Conservation (phyloP, 306 rosid species). For the Castanospermum australe region DNA sequence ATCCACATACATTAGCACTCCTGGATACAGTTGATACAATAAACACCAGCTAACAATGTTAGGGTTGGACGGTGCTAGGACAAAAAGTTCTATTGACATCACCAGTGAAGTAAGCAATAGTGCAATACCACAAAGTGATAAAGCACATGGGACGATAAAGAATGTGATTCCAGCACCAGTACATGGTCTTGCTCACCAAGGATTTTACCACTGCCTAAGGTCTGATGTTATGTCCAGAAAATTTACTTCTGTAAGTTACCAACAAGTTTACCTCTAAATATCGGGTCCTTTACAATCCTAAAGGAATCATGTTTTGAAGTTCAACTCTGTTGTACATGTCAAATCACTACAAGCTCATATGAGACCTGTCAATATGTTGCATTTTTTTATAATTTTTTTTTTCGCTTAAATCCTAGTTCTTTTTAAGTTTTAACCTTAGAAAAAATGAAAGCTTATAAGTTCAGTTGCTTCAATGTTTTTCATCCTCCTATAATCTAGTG, state of each 20-base stretch:
- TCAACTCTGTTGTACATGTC: background rate
- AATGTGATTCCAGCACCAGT: background rate
- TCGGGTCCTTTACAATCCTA: conserved; percentile 11
- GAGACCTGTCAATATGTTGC: background rate
- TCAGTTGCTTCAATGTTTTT: background rate
- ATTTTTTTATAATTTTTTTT: background rate
- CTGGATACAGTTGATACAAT: background rate
- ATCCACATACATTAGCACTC: conserved; percentile 12
- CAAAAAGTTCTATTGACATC: background rate
- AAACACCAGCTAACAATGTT: background rate
- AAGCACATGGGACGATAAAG: background rate
- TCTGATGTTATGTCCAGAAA: background rate
- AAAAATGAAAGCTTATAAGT: background rate
- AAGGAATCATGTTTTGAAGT: background rate
- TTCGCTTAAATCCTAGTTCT: background rate
- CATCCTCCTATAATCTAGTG: background rate
- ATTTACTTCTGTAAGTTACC: background rate
- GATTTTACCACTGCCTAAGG: background rate
- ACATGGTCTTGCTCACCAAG: background rate
- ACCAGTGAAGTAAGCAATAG: background rate
- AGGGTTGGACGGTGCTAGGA: background rate
- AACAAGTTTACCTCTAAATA: background rate
- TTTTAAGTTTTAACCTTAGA: background rate
- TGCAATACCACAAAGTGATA: too few species aligned
- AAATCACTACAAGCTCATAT: background rate